Evolutionary conservation across 2,329 filamentous ascomycete species (phyloP).

Genomic region (Aureobasidium namibiae): DNA sequence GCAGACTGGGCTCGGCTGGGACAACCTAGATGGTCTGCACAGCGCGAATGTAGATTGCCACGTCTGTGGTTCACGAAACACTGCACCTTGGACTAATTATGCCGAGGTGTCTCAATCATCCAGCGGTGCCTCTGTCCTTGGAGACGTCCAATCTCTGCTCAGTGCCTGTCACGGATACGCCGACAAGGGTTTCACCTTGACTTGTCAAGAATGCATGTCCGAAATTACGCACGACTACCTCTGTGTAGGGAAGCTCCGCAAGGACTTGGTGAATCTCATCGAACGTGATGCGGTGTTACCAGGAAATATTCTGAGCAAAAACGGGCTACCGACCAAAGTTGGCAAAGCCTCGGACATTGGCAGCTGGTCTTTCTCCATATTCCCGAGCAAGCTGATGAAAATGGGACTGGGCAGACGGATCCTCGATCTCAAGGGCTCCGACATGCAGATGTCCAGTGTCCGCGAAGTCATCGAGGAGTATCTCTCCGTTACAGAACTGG

Average conservation of each 20-base stretch:
- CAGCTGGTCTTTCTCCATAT: not conserved
- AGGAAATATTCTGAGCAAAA: constrained; percentile 51
- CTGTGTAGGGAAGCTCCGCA: constrained; percentile 53
- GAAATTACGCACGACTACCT: constrained; percentile 51
- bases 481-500: constrained; percentile 29
- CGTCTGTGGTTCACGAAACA: constrained; percentile 36
- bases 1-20: constrained; percentile 48
- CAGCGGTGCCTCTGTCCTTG: not conserved
- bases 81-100: constrained; percentile 52
- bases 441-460: constrained; percentile 42
- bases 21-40: constrained; percentile 46
- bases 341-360: constrained; percentile 20
- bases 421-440: not conserved
- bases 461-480: constrained; percentile 42
- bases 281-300: constrained; percentile 49
- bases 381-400: constrained; percentile 32
- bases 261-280: constrained; percentile 46
- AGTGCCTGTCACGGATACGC: constrained; percentile 50
- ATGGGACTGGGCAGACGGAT: constrained; percentile 38
- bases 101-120: not conserved
- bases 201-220: constrained; percentile 46
- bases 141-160: not conserved
- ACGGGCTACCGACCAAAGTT: constrained; percentile 41
- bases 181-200: constrained; percentile 45
- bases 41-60: constrained; percentile 49